Conservation (phyloP, 1,284 basidiomycete genomes). For the Pseudozyma thailandica region DNA sequence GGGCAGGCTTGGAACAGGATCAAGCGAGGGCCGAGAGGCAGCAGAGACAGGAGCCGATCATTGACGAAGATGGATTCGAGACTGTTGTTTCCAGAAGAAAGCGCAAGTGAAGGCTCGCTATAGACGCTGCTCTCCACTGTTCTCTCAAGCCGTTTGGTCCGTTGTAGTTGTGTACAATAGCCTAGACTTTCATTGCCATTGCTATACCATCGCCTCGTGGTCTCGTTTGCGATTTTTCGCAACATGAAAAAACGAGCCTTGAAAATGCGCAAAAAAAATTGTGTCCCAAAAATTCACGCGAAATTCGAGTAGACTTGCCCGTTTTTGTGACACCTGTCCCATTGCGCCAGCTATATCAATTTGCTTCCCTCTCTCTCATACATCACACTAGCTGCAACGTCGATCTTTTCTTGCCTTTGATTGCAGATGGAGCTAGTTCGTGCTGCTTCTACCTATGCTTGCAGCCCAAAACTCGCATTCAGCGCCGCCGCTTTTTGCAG, state of each 20-base stretch:
- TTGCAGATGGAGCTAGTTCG: too few relatives aligned
- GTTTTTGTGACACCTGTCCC: conserved; percentile 36
- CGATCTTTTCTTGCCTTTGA: not conserved
- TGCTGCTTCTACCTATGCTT: too few relatives aligned
- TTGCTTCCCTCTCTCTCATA: not conserved
- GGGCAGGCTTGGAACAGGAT: conserved; percentile 29
- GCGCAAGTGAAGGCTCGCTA: conserved; percentile 41
- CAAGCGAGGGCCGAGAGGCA: conserved; percentile 13
- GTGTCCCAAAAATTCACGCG: not conserved
- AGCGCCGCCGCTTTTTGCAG: too few relatives aligned
- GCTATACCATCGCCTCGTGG: too few relatives aligned
- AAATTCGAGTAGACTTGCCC: not conserved
- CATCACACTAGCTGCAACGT: not conserved
- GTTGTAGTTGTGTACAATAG: too few relatives aligned
- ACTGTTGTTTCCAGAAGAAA: conserved; percentile 59
- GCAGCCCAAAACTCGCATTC: too few relatives aligned
- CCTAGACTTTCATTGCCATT: too few relatives aligned
- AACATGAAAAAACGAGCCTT: not conserved
- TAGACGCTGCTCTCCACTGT: too few relatives aligned
- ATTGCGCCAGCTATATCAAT: conserved; percentile 37
- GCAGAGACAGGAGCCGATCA: conserved; percentile 41
- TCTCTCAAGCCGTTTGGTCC: too few relatives aligned
- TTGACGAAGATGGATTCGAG: conserved; percentile 63
- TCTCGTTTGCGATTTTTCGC: not conserved
- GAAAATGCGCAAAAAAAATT: not conserved